Conservation (phyloP, 495 filamentous ascomycete species). For the Cladorrhinum samala region DNA sequence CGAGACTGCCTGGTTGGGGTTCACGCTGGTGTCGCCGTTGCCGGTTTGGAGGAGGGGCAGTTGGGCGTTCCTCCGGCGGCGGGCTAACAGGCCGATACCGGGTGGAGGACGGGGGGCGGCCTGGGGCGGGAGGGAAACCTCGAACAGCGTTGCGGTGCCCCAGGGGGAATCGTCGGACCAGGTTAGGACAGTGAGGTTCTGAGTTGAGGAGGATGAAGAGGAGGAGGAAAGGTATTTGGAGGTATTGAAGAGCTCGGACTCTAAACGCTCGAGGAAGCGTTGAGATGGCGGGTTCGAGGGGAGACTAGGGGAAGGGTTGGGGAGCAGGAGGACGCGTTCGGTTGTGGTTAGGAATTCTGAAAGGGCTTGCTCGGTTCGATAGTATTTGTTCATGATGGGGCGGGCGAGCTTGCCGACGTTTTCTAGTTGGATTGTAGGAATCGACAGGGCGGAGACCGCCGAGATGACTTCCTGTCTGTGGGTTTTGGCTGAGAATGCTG, state of each 20-base stretch:
- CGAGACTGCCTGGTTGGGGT: not conserved
- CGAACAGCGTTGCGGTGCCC: conserved; percentile 12
- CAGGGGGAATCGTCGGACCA: conserved; percentile 8
- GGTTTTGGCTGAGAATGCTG: not conserved
- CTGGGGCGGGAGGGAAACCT: conserved; percentile 1
- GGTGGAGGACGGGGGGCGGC: not conserved
- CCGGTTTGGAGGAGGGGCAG: not conserved
- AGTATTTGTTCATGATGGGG: conserved; percentile 4
- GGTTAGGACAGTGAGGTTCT: conserved; percentile 11
- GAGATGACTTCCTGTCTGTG: not conserved
- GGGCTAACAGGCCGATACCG: not conserved
- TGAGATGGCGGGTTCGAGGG: not conserved
- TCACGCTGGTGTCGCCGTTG: too few relatives aligned
- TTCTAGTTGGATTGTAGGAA: not conserved
- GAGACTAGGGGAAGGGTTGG: not conserved
- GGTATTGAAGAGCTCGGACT: conserved; percentile 18
- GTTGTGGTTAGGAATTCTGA: not conserved
- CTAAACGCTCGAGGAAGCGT: conserved; percentile 3
- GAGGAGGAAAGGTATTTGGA: conserved; percentile 6
- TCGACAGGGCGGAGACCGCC: not conserved
- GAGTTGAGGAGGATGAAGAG: too few relatives aligned
- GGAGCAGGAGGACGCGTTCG: conserved; percentile 4
- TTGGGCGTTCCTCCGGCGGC: not conserved
- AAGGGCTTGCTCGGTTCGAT: not conserved
- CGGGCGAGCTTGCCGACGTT: not conserved